Evolutionary conservation across 805 yeast species (phyloP), one percentile per base, ranked within the genome.

Genomic region (Scheffersomyces lignosus): DNA sequence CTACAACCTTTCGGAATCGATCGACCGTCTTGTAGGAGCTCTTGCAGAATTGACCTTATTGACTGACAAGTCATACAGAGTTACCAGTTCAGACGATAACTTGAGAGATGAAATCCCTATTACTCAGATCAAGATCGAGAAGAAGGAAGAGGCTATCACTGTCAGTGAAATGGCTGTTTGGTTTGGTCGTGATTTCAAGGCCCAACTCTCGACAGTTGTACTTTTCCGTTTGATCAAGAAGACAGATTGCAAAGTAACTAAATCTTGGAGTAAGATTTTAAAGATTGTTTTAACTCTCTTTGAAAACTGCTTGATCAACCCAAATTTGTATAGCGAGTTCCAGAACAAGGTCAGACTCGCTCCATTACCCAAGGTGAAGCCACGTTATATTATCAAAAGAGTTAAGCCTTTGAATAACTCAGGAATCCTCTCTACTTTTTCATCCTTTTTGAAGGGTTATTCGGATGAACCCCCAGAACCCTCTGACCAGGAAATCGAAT

Each of bases 381-480:
- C 96, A 0, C 80, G 79, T 27, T 78, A 77, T 48, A 73, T 81
- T 6, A 76, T 87, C 28, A 79, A 78, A 25, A 75, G 82, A 50
- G 65, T 77, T 1, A 79, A 79, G 33, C 81, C 83, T 1, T 75
- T 80, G 25, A 85, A 80, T 49, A 95, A 82, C 23, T 71, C 72
- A 8, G 88, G 98, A 2, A 55, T 93, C n/a, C 77, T 93, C 37
- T 86, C 96, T 0, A 86, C 98, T 0, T 82, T 93, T 50, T 89
- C 97, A 1, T 87, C 96, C 0, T 91, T 89, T 24, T 75, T 93
- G 60, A 87, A 93, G 45, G 93, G 97, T 14, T 77, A 82, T 40
- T 71, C 83, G 1, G 97, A 89, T 51, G 95, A 87, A 36, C 80
- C 86, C 3, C 82, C 84, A 0, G 98, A 91, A 58, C 99, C 99